phyloP scores from a whole-genome alignment of 768 basidiomycete genomes.

The Tremella yokohamensis region DNA sequence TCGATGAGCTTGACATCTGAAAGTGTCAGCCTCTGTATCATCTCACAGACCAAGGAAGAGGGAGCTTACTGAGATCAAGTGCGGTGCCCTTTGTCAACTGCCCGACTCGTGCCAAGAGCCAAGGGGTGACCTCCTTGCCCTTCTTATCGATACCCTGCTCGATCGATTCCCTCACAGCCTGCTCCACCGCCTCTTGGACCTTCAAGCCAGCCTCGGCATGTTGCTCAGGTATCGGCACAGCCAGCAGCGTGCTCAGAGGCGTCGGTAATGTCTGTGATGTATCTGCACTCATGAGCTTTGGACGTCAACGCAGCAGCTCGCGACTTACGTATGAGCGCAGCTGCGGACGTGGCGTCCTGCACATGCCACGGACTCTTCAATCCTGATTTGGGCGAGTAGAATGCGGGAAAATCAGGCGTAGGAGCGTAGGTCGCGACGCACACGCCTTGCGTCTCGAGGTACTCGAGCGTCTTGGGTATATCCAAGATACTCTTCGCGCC shows the following conservation, averaged over 20 bases:
- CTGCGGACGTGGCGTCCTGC: conserved; percentile 63
- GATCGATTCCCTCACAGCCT: conserved; percentile 78
- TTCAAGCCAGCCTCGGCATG: conserved; percentile 64
- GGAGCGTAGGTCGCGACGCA: conserved; percentile 76
- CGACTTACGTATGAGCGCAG: conserved; percentile 55
- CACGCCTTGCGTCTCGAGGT: conserved; percentile 78
- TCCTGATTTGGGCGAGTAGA: conserved; percentile 81
- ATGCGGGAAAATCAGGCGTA: conserved; percentile 85
- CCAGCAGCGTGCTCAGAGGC: conserved; percentile 74
- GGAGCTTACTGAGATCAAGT: conserved; percentile 63
- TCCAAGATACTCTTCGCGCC: conserved; percentile 95
- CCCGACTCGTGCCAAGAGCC: conserved; percentile 77
- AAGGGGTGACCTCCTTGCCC: conserved; percentile 92
- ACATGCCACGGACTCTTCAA: conserved; percentile 81
- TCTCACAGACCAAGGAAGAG: background rate
- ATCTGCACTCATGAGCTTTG: conserved; percentile 54
- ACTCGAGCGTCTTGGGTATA: conserved; percentile 63
- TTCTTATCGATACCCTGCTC: conserved; percentile 69
- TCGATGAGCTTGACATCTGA: conserved; percentile 80
- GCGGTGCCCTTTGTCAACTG: conserved; percentile 76
- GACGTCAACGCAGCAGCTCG: background rate
- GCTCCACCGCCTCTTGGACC: conserved; percentile 75
- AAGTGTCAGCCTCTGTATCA: background rate
- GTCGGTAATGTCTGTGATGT: conserved; percentile 67
- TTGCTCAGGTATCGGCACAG: conserved; percentile 79